These are phyloP conservation scores for Aspergillus felis DNA, from an alignment of 2,329 filamentous ascomycete species.

Conservation along the genomic window DNA sequence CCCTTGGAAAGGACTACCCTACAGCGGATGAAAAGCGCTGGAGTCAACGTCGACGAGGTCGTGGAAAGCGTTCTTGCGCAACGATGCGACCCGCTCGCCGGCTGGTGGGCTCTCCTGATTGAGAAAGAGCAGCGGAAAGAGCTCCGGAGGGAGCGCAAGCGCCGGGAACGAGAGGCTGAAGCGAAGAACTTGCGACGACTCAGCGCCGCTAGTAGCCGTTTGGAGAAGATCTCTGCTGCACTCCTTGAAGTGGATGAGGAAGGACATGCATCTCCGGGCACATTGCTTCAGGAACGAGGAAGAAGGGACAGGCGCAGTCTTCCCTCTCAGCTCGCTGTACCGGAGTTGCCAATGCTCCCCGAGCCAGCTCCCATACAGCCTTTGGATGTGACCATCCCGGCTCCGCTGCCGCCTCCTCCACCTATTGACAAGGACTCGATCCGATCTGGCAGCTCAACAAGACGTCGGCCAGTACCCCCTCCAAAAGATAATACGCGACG, in stretches of 20 bases:
- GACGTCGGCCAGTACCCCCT: constrained; percentile 73
- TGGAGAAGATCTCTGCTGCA: constrained; percentile 75
- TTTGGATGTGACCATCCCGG: constrained; percentile 41
- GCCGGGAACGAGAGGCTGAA: constrained; percentile 79
- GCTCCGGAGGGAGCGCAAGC: constrained; percentile 71
- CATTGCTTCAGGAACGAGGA: constrained; percentile 67
- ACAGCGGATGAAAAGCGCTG: constrained; percentile 87
- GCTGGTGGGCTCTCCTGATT: constrained; percentile 92
- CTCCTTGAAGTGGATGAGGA: constrained; percentile 78
- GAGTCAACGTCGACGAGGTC: constrained; percentile 88
- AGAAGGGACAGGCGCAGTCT: constrained; percentile 72
- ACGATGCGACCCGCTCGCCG: constrained; percentile 82
- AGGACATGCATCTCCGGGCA: constrained; percentile 46
- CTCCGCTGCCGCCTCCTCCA: constrained; percentile 52
- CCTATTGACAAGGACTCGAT: constrained; percentile 68
- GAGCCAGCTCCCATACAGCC: constrained; percentile 49
- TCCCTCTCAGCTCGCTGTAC: constrained; percentile 58
- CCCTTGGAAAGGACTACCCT: constrained; percentile 84
- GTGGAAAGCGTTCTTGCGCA: constrained; percentile 91
- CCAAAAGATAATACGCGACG: constrained; percentile 80
- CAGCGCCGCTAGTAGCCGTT: constrained; percentile 82
- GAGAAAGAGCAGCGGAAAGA: constrained; percentile 94
- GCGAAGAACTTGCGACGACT: constrained; percentile 73
- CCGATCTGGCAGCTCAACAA: constrained; percentile 71
- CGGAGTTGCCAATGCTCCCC: constrained; percentile 73